phyloP scores from a whole-genome alignment of 306 rosid species.

The Pterocarpus santalinus region DNA sequence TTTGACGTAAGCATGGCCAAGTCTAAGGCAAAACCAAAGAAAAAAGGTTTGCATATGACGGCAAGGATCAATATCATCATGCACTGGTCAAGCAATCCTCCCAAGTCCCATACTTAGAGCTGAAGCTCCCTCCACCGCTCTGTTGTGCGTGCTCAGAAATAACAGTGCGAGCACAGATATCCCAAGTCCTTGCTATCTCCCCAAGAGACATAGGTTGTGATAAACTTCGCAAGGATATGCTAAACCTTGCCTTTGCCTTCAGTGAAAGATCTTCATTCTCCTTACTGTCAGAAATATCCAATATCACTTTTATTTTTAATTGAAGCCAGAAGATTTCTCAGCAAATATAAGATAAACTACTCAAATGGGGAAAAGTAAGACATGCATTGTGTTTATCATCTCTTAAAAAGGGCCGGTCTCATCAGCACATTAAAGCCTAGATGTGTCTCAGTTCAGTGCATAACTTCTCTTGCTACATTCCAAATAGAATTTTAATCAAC shows the following conservation, averaged over 20 bases:
- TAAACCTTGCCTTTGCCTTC: conserved; percentile 87
- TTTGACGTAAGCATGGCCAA: conserved; percentile 17
- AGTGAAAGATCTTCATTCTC: conserved; percentile 91
- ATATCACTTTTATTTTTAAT: conserved; percentile 32
- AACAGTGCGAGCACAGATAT: conserved; percentile 83
- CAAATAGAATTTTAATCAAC: background rate
- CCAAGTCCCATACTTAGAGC: conserved; percentile 93
- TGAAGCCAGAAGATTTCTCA: conserved; percentile 27
- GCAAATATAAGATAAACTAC: conserved; percentile 7
- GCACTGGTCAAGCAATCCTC: conserved; percentile 76
- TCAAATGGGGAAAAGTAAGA: conserved; percentile 3
- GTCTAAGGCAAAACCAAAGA: background rate
- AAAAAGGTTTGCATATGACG: background rate
- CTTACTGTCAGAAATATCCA: conserved; percentile 61
- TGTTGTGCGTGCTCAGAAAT: conserved; percentile 90
- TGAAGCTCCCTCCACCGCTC: conserved; percentile 99
- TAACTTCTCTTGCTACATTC: background rate
- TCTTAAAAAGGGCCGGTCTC: background rate
- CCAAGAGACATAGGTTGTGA: conserved; percentile 94
- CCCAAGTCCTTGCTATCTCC: conserved; percentile 94
- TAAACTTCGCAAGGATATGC: conserved; percentile 81
- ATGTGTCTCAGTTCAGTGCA: background rate
- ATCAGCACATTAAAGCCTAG: background rate
- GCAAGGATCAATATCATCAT: conserved; percentile 37
- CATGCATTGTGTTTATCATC: conserved; percentile 6